Evolutionary conservation across 257 asterid genomes (phyloP).

Genomic region (Coffea canephora): DNA sequence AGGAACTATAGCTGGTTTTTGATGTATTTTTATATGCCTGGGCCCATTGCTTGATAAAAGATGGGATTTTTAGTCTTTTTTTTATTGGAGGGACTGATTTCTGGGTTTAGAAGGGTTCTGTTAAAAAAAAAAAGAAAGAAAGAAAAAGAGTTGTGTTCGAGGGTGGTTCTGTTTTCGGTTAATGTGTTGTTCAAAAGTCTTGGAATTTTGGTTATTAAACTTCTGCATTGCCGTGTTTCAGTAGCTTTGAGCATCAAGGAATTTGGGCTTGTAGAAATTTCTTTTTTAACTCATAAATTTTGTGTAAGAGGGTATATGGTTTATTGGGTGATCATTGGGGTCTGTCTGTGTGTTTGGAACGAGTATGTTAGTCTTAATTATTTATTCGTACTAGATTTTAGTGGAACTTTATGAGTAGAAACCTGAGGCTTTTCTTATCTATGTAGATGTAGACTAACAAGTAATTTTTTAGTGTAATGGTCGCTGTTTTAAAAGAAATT

Average conservation of each 20-base stretch:
- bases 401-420: neutral
- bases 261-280: neutral
- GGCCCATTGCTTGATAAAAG: neutral
- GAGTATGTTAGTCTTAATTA: neutral
- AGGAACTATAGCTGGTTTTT: neutral
- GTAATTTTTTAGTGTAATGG: neutral
- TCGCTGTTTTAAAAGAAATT: neutral
- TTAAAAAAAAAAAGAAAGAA: neutral
- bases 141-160: neutral
- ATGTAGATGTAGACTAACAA: neutral
- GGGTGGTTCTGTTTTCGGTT: neutral
- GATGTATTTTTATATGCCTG: neutral
- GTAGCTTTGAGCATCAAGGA: too few relatives aligned
- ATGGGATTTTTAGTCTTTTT: slow-evolving; percentile 3
- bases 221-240: neutral
- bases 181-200: neutral
- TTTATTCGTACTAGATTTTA: neutral
- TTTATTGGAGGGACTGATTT: neutral
- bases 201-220: neutral
- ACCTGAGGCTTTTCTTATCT: neutral
- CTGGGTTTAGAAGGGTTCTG: neutral
- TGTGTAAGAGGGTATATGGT: neutral
- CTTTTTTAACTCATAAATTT: neutral
- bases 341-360: neutral
- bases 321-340: neutral